Base-by-base conservation (phyloP, 495 filamentous ascomycete genomes). In the Chlorociboria aeruginascens region DNA sequence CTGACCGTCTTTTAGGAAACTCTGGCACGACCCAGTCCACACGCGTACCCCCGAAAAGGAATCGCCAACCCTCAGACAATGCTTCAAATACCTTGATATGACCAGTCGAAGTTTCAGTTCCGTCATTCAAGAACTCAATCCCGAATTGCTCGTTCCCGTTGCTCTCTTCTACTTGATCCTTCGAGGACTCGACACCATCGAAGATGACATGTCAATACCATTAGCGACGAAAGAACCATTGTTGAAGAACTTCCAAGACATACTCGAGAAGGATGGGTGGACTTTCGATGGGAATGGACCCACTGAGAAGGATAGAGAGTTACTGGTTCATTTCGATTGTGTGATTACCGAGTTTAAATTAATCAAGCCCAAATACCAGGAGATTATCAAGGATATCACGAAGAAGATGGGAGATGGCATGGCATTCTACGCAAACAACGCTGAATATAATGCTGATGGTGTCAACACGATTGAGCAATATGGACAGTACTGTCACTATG, bases 361-460 rank as follows among this genome's bases (percentile, higher is more conserved):
- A 64, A 71, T 95, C 61, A 92, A 96, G 69, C 79, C 82, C 46
- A 73, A 71, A 36, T 97, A 97, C 66, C 74, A 76, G 59, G 77
- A 65, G 12, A 90, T 96, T 61, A 89, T 98, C 64, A 85, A 83
- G 69, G 93, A 98, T 56, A 96, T 97, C 62, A 85, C 88, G 10
- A 69, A 83, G 53, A 83, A 88, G 67, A 98, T 98, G 92, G 90
- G 89, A 54, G 86, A 96, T 56, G 92, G 92, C 49, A 98, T 98
- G 92, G 92, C 92, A 25, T 92, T 97, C 64, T 96, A 89, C 62
- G 82, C 76, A 49, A 71, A 82, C 37, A 92, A 93, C 58, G 81
- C 85, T 17, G 86, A 84, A 57, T 68, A 82, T 53, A 85, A 89
- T 55, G 64, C 68, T 47, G 77, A 86, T 43, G 86, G 85, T 35